Conservation (phyloP, 306 rosid genomes). For the Cucumis melo region DNA sequence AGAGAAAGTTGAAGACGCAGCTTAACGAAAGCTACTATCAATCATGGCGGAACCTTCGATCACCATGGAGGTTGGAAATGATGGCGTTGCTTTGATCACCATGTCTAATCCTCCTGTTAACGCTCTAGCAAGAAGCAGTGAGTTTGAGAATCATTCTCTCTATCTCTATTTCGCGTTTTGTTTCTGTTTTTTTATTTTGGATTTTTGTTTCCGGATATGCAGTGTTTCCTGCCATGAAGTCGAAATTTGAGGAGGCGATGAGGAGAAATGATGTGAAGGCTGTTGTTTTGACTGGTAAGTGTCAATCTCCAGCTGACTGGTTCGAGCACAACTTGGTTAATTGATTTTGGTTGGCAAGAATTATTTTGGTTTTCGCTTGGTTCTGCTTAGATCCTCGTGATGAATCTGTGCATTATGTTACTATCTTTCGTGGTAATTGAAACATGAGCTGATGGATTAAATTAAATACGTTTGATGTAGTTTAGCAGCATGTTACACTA, state of each 20-base stretch:
- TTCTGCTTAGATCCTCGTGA: neutral
- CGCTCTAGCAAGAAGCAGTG: slow-evolving; percentile 68
- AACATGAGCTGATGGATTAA: neutral
- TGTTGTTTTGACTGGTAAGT: slow-evolving; percentile 72
- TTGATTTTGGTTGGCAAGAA: neutral
- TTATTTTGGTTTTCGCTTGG: neutral
- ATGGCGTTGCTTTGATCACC: slow-evolving; percentile 84
- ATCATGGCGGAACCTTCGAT: slow-evolving; percentile 48
- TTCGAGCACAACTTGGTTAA: neutral
- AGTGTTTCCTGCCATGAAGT: slow-evolving; percentile 60
- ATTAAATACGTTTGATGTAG: neutral
- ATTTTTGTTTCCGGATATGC: slow-evolving; percentile 4
- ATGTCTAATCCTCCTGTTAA: slow-evolving; percentile 83
- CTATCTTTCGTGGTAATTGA: neutral
- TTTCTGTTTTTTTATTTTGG: neutral
- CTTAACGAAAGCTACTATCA: neutral
- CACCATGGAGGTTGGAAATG: slow-evolving; percentile 73
- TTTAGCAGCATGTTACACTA: neutral
- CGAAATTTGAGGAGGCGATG: slow-evolving; percentile 58
- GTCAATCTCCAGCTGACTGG: neutral
- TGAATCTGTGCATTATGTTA: neutral
- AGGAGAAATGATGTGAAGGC: slow-evolving; percentile 80
- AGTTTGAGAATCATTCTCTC: slow-evolving; percentile 3
- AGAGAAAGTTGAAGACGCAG: neutral
- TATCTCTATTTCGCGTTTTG: neutral